phyloP scores from a whole-genome alignment of 257 asterid genomes.

The Fraxinus anomala region DNA sequence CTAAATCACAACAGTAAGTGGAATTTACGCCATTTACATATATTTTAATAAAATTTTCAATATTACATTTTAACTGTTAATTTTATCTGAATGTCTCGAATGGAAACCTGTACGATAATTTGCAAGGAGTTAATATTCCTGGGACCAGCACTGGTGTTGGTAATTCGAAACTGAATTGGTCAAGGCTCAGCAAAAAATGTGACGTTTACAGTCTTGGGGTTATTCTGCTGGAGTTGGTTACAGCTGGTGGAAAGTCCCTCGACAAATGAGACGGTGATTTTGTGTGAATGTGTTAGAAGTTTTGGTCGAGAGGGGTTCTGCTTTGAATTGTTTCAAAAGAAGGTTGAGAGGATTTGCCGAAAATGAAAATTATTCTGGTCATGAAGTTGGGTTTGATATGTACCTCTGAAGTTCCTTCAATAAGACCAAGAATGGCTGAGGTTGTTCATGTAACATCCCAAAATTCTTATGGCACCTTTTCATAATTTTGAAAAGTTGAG shows the following conservation, averaged over 20 bases:
- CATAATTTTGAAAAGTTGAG: too few relatives aligned
- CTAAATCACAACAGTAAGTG: neutral
- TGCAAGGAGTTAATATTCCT: constrained; percentile 64
- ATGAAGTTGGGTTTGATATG: constrained; percentile 87
- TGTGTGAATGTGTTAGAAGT: constrained; percentile 60
- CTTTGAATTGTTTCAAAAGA: constrained; percentile 66
- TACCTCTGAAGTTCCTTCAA: constrained; percentile 57
- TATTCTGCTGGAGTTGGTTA: constrained; percentile 71
- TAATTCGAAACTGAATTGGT: constrained; percentile 70
- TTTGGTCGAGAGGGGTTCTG: constrained; percentile 63
- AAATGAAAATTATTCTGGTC: constrained; percentile 73
- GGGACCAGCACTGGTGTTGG: constrained; percentile 70
- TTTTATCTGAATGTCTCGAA: too few relatives aligned
- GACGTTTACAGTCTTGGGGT: constrained; percentile 87
- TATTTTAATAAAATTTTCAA: too few relatives aligned
- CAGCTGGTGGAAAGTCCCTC: constrained; percentile 74
- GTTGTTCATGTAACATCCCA: constrained; percentile 49
- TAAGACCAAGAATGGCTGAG: constrained; percentile 94
- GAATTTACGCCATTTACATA: too few relatives aligned
- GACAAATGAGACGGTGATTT: constrained; percentile 60
- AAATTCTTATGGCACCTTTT: too few relatives aligned
- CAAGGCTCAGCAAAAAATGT: constrained; percentile 66
- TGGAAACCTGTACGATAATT: neutral
- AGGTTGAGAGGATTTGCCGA: constrained; percentile 67
- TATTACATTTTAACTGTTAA: too few relatives aligned